Evolutionary conservation across 2,329 filamentous ascomycete species (phyloP).

Genomic region (Blumeriella jaapii): DNA sequence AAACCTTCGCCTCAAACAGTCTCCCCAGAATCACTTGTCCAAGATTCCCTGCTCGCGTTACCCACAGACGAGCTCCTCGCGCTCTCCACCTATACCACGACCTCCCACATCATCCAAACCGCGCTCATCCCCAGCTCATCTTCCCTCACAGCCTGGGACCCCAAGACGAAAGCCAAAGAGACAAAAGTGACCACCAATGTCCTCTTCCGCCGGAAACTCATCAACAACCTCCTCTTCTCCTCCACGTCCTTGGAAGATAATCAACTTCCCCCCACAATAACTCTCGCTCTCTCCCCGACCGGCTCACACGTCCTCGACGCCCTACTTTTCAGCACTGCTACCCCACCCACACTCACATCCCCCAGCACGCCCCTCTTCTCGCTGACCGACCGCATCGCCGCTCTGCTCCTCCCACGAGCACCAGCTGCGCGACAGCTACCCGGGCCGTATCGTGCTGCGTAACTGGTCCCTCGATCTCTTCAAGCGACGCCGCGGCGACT

Average conservation of each 20-base stretch:
- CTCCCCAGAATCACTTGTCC: slow-evolving; percentile 40
- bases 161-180: not conserved
- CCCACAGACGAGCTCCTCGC: slow-evolving; percentile 43
- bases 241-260: slow-evolving; percentile 4
- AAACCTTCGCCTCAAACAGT: not conserved
- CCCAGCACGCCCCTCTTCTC: slow-evolving; percentile 38
- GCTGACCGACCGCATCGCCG: slow-evolving; percentile 55
- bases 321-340: slow-evolving; percentile 36
- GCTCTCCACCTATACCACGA: slow-evolving; percentile 43
- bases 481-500: slow-evolving; percentile 49
- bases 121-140: slow-evolving; percentile 39
- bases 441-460: slow-evolving; percentile 58
- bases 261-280: slow-evolving; percentile 11
- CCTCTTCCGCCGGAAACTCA: slow-evolving; percentile 52
- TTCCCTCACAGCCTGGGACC: not conserved
- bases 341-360: slow-evolving; percentile 4
- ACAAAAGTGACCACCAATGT: slow-evolving; percentile 38
- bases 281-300: slow-evolving; percentile 41
- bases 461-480: slow-evolving; percentile 68
- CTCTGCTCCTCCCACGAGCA: slow-evolving; percentile 50
- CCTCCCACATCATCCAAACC: slow-evolving; percentile 53
- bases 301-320: slow-evolving; percentile 59
- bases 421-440: slow-evolving; percentile 49
- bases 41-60: slow-evolving; percentile 56
- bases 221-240: slow-evolving; percentile 41